Percentiles rank a stretch among this genome's conserved stretches.
Conservation (phyloP, 2,329 filamentous ascomycete species). For the Fonsecaea multimorphosa region DNA sequence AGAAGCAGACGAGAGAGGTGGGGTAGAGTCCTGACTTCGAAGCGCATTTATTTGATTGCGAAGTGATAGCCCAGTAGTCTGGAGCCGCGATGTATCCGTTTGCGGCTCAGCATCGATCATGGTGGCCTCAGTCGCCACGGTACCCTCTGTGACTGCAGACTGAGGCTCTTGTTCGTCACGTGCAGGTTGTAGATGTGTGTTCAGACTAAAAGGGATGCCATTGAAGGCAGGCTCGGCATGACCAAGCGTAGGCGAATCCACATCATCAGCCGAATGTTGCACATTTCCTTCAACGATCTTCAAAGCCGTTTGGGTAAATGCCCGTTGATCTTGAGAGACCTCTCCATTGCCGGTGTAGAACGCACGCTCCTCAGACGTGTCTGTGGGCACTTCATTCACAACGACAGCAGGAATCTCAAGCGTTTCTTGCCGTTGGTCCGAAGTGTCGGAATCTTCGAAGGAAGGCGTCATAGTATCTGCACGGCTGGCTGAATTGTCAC, state of each 20-base stretch:
- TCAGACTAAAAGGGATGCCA: constrained; percentile 32
- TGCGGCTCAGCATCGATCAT: constrained; percentile 74
- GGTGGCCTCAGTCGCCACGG: constrained; percentile 66
- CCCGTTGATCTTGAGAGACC: constrained; percentile 30
- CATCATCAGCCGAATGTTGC: constrained; percentile 35
- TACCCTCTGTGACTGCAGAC: constrained; percentile 63
- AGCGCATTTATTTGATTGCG: constrained; percentile 57
- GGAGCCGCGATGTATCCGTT: constrained; percentile 56
- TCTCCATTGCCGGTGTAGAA: constrained; percentile 29
- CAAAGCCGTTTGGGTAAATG: constrained; percentile 41
- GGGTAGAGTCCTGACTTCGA: constrained; percentile 53
- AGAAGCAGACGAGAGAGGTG: constrained; percentile 47
- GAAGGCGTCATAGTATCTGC: constrained; percentile 29
- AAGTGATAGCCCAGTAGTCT: constrained; percentile 49
- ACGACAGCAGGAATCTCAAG: constrained; percentile 34
- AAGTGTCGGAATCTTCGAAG: constrained; percentile 24
- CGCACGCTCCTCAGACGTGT: constrained; percentile 27
- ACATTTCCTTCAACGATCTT: constrained; percentile 28
- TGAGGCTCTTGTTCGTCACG: constrained; percentile 29
- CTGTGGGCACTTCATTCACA: constrained; percentile 26
- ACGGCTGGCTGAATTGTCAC: constrained; percentile 21
- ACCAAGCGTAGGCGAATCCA: constrained; percentile 55
- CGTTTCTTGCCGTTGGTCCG: constrained; percentile 11
- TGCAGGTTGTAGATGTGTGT: constrained; percentile 33
- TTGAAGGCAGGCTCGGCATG: constrained; percentile 43